A percentile compares a stretch with the other conserved stretches of the same genome.
phyloP scores from a whole-genome alignment of 192 early-diverging fungal genomes.

The Podila epigama region DNA sequence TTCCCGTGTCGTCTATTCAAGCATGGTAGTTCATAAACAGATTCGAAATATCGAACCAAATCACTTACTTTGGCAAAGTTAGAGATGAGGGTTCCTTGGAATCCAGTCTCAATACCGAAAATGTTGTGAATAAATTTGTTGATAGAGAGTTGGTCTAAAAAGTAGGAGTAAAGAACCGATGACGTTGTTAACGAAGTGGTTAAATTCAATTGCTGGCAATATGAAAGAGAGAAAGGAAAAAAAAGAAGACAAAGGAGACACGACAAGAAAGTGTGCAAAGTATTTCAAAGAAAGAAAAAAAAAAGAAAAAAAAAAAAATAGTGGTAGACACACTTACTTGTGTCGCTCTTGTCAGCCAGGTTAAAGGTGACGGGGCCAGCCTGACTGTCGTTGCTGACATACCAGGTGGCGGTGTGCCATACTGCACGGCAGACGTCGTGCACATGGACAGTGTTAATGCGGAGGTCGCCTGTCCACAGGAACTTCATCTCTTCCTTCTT shows the following conservation, averaged over 20 bases:
- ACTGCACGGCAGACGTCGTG: conserved; percentile 75
- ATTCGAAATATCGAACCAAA: neutral
- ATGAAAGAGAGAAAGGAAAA: too few relatives aligned
- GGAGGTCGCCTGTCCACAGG: conserved; percentile 91
- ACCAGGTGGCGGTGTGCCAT: conserved; percentile 65
- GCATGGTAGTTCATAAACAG: too few relatives aligned
- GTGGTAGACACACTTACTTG: conserved; percentile 60
- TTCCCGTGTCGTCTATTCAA: too few relatives aligned
- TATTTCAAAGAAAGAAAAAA: conserved; percentile 1
- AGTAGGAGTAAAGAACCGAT: too few relatives aligned
- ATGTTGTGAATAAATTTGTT: conserved; percentile 74
- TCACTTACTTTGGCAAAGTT: conserved; percentile 77
- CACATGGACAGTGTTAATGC: conserved; percentile 96
- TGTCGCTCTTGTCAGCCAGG: conserved; percentile 85
- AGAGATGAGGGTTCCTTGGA: conserved; percentile 78
- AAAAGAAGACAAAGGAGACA: neutral
- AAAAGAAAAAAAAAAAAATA: neutral
- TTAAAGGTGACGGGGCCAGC: conserved; percentile 74
- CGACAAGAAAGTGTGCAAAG: neutral
- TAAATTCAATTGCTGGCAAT: too few relatives aligned
- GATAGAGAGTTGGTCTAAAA: conserved; percentile 78
- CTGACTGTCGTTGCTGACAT: conserved; percentile 54
- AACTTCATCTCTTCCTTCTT: conserved; percentile 90
- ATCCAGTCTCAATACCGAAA: conserved; percentile 87
- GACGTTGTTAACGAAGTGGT: too few relatives aligned